Evolutionary conservation across 1,284 basidiomycete genomes (phyloP).

Genomic region (Earliella scabrosa): DNA sequence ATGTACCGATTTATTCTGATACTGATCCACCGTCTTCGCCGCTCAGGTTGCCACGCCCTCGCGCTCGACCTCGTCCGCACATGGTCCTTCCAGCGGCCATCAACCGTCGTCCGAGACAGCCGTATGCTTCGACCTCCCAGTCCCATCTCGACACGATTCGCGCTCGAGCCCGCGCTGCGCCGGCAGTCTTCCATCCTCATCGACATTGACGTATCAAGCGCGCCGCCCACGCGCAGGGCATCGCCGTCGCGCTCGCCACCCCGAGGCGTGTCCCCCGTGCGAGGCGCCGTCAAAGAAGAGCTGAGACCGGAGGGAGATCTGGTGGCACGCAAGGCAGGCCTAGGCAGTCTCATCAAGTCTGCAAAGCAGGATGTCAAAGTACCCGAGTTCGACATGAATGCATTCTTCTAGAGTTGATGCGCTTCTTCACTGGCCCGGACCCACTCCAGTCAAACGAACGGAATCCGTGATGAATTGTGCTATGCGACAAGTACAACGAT

Average conservation of each 20-base stretch:
- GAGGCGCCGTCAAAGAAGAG: constrained; percentile 29
- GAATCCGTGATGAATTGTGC: constrained; percentile 16
- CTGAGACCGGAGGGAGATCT: constrained; percentile 59
- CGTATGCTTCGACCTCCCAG: constrained; percentile 40
- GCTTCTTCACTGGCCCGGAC: no score
- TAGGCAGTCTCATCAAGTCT: constrained; percentile 84
- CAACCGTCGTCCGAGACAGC: constrained; percentile 39
- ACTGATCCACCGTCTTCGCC: no score
- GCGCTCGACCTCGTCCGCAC: constrained; percentile 86
- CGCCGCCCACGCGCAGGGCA: constrained; percentile 59
- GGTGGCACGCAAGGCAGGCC: constrained; percentile 68
- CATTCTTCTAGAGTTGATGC: constrained; percentile 52
- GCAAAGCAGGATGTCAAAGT: constrained; percentile 87
- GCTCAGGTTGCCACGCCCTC: constrained; percentile 92
- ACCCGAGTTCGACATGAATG: constrained; percentile 85
- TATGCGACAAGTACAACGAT: constrained; percentile 25
- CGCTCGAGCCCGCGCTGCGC: constrained; percentile 56
- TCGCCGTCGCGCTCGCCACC: constrained; percentile 46
- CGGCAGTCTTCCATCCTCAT: constrained; percentile 79
- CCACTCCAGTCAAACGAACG: no score
- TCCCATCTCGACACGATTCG: constrained; percentile 50
- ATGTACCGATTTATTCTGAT: no score
- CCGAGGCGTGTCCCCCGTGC: constrained; percentile 14
- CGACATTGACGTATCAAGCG: constrained; percentile 81
- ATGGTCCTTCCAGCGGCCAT: constrained; percentile 89